Percentiles rank a stretch among this genome's conserved stretches.
Evolutionary conservation across 164 flowering plant genomes (phyloP).

Genomic region (Vitis cinerea): DNA sequence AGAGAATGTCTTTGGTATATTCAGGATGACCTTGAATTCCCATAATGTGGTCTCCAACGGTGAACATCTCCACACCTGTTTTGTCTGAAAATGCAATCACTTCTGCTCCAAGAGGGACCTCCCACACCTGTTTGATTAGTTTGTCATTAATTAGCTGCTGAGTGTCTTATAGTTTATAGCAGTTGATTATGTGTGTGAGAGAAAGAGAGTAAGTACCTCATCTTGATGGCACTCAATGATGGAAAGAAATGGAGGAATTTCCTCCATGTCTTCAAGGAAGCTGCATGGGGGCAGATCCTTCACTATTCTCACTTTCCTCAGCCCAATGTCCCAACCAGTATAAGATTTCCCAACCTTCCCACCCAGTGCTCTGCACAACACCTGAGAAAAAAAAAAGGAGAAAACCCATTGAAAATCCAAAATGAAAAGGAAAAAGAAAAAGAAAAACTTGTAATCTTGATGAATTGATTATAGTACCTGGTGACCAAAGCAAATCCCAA

Average conservation of each 20-base stretch:
- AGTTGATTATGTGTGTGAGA: no score
- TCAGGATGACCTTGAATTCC: constrained; percentile 94
- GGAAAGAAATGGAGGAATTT: constrained; percentile 41
- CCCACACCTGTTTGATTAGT: constrained; percentile 40
- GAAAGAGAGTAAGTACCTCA: constrained; percentile 23
- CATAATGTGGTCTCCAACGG: constrained; percentile 48
- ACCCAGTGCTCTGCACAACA: constrained; percentile 73
- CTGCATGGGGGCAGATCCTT: constrained; percentile 29
- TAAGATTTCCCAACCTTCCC: constrained; percentile 60
- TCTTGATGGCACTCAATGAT: constrained; percentile 86
- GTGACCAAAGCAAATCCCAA: constrained; percentile 91
- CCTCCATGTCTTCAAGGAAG: constrained; percentile 22
- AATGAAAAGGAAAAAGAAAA: not conserved
- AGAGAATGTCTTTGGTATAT: constrained; percentile 66
- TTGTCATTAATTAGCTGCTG: not conserved
- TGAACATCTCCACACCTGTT: constrained; percentile 75
- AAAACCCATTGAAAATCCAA: not conserved
- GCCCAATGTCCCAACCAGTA: constrained; percentile 79
- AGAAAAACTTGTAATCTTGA: no score
- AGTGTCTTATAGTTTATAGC: no score
- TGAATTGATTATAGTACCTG: constrained; percentile 36
- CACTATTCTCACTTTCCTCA: constrained; percentile 52
- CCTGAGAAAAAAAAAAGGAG: constrained; percentile 20
- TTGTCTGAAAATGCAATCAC: constrained; percentile 70
- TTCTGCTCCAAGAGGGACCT: constrained; percentile 61